Evolutionary conservation across 345 rosid genomes (phyloP), one percentile per base, ranked within the genome.

Genomic region (Lepidium africanum): DNA sequence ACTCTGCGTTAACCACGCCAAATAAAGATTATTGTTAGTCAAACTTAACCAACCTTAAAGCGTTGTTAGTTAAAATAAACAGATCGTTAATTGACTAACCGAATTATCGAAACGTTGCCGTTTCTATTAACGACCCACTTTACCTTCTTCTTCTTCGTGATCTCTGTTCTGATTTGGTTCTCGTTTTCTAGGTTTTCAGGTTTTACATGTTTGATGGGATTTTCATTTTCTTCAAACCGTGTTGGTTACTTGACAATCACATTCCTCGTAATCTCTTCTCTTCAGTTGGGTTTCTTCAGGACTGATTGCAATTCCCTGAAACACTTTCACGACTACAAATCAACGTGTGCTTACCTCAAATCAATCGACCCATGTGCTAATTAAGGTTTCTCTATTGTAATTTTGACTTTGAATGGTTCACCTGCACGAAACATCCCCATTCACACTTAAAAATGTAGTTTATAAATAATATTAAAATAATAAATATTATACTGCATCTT

Each of bases 301-400:
- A n/a, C n/a, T 45, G 76, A 52, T 17, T 76, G 79, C 10, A 70
- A 67, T 58, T 71, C 71, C n/a, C 19, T 76, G 12, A 70, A 64
- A 3, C 66, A 76, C 68, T 76, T 76, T 3, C 66, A 63, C 2
- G 92, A 85, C 74, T 72, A 79, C 68, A 54, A 65, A 39, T 67
- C 85, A 32, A 86, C 77, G 79, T 93, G 99, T 59, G n/a, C 46
- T 48, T 93, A 90, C 66, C 73, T 90, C 45, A 76, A 59, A 71
- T 70, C 91, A 3, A 79, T 84, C 21, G 63, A 54, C 1, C 84
- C 74, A 2, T 93, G 99, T 83, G 74, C 71, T 2, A 79, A 80
- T 9, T 88, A 88, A 77, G 99, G 99, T 39, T 93, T 25, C 88
- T 82, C 75, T 90, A 88, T 17, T 93, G 98, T 64, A 82, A 79